Percentiles rank a stretch among this genome's conserved stretches.
phyloP scores from a whole-genome alignment of 441 rosid genomes.

The Croton laevigatus region DNA sequence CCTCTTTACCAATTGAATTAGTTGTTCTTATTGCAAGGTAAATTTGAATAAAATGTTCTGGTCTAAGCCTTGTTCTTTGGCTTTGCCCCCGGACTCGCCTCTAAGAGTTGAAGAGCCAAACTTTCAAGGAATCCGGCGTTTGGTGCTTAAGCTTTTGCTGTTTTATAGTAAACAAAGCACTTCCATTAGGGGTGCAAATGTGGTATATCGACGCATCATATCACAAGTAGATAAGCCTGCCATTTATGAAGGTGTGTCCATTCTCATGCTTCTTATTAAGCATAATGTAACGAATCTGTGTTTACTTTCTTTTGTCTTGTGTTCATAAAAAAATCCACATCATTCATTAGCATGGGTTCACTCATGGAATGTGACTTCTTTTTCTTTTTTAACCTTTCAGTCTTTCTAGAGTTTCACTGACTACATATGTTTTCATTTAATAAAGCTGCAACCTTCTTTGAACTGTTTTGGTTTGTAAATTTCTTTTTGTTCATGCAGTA shows the following conservation, averaged over 20 bases:
- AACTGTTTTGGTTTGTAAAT: slow-evolving; percentile 1
- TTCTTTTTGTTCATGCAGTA: slow-evolving; percentile 42
- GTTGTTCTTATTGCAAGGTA: slow-evolving; percentile 37
- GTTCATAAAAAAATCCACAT: background rate
- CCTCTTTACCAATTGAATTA: background rate
- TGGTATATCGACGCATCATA: slow-evolving; percentile 55
- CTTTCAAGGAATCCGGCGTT: slow-evolving; percentile 55
- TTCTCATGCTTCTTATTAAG: slow-evolving; percentile 8
- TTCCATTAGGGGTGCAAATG: slow-evolving; percentile 79
- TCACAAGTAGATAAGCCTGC: slow-evolving; percentile 77
- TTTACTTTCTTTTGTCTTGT: background rate
- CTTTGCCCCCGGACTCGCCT: slow-evolving; percentile 71
- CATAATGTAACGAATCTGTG: background rate
- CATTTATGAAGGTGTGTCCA: slow-evolving; percentile 70
- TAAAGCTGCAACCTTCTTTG: background rate
- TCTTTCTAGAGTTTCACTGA: too few species aligned
- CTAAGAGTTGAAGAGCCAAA: slow-evolving; percentile 76
- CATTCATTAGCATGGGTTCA: background rate
- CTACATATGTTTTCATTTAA: background rate
- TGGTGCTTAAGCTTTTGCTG: slow-evolving; percentile 59
- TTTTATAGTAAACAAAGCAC: slow-evolving; percentile 89
- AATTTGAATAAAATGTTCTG: slow-evolving; percentile 73
- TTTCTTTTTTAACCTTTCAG: too few species aligned
- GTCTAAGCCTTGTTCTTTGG: slow-evolving; percentile 86
- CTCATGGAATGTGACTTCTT: too few species aligned